phyloP scores from a whole-genome alignment of 1,284 basidiomycete genomes.

The Ganoderma lucidum region DNA sequence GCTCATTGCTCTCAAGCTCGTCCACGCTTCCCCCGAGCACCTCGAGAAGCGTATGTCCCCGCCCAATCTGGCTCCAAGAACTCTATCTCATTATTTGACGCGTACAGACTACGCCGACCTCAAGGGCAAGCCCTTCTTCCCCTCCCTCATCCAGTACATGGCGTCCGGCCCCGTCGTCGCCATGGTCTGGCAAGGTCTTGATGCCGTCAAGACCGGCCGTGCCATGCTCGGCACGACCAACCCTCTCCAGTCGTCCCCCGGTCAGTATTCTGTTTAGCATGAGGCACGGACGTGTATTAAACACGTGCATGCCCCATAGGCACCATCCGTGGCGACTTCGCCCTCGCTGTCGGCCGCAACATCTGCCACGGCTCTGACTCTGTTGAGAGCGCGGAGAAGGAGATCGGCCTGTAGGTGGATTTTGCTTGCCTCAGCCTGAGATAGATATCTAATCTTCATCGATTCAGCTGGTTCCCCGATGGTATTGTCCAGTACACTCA shows the following conservation, averaged over 20 bases:
- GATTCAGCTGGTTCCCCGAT: slow-evolving; percentile 83
- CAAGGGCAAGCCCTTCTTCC: slow-evolving; percentile 92
- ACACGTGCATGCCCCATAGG: slow-evolving; percentile 48
- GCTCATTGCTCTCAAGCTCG: slow-evolving; percentile 89
- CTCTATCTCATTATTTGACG: slow-evolving; percentile 16
- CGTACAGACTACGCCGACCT: slow-evolving; percentile 91
- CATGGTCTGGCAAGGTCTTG: slow-evolving; percentile 98
- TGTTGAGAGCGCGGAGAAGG: slow-evolving; percentile 91
- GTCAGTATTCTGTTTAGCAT: slow-evolving; percentile 49
- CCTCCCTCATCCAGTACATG: slow-evolving; percentile 94
- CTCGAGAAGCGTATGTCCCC: slow-evolving; percentile 82
- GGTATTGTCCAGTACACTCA: slow-evolving; percentile 81
- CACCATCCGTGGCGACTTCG: slow-evolving; percentile 93
- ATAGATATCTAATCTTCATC: slow-evolving; percentile 31
- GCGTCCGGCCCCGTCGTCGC: slow-evolving; percentile 93
- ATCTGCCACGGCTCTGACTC: slow-evolving; percentile 96
- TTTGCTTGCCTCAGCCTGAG: slow-evolving; percentile 1
- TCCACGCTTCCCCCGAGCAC: slow-evolving; percentile 78
- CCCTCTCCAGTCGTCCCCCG: slow-evolving; percentile 90
- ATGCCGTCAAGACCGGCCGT: slow-evolving; percentile 97
- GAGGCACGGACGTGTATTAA: not conserved
- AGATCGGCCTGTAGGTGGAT: slow-evolving; percentile 82
- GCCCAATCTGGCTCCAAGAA: not conserved
- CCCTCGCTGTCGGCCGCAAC: slow-evolving; percentile 93
- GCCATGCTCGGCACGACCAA: slow-evolving; percentile 97